phyloP scores from a whole-genome alignment of 208 protist species.

The Wallacemonas rigidus region DNA sequence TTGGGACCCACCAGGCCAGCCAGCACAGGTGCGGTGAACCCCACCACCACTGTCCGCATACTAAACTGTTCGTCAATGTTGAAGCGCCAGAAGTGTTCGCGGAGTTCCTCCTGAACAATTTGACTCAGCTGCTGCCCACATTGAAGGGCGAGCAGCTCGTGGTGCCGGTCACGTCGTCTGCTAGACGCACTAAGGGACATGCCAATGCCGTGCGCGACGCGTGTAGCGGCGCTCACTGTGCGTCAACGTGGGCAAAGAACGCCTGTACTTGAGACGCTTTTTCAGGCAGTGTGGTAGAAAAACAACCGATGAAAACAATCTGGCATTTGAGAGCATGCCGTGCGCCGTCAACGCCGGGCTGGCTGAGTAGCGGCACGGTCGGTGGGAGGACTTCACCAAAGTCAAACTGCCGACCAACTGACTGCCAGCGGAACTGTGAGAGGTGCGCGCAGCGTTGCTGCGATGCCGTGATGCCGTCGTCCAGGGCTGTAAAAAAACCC shows the following conservation, averaged over 20 bases:
- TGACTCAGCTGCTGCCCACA: constrained; percentile 9
- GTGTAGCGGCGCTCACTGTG: too few relatives aligned
- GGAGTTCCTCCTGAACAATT: constrained; percentile 5
- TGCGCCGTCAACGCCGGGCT: neutral
- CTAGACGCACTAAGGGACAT: neutral
- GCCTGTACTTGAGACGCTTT: constrained; percentile 13
- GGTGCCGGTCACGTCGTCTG: neutral
- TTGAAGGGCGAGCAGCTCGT: constrained; percentile 5
- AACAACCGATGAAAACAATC: constrained; percentile 45
- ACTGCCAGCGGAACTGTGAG: constrained; percentile 49
- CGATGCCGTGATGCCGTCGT: constrained; percentile 26
- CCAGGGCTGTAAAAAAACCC: constrained; percentile 45
- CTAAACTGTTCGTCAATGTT: neutral
- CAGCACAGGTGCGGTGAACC: constrained; percentile 16
- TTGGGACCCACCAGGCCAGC: constrained; percentile 2
- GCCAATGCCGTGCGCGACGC: too few relatives aligned
- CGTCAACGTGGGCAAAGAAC: constrained; percentile 21
- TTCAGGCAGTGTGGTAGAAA: constrained; percentile 6
- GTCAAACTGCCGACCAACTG: constrained; percentile 34
- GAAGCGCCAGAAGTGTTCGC: constrained; percentile 12
- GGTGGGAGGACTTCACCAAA: constrained; percentile 47
- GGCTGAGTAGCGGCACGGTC: constrained; percentile 22
- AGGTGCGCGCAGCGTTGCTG: neutral
- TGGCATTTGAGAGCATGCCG: constrained; percentile 16
- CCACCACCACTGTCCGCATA: constrained; percentile 9